Base-by-base conservation (phyloP, 495 filamentous ascomycete genomes). In the Cairneyella variabilis region DNA sequence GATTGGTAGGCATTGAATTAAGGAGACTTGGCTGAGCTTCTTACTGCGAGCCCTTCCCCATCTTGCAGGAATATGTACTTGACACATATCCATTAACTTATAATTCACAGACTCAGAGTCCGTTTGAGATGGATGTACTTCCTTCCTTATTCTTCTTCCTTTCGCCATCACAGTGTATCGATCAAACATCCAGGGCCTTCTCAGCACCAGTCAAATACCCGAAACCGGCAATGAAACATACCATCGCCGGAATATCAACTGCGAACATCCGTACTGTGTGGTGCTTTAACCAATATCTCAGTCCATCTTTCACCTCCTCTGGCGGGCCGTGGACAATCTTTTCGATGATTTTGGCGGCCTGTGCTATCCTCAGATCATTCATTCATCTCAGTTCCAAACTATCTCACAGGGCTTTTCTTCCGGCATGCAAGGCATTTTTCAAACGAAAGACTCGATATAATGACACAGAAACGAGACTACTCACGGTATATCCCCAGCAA, bases 161-260 rank as follows among this genome's bases (percentile, higher is more conserved):
- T n/a, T n/a, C n/a, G n/a, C n/a, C n/a, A n/a, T n/a, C n/a, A n/a
- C n/a, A n/a, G n/a, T n/a, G n/a, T n/a, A n/a, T n/a, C n/a, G n/a
- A n/a, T n/a, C n/a, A n/a, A n/a, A n/a, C n/a, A n/a, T n/a, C n/a
- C n/a, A n/a, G n/a, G n/a, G n/a, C n/a, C n/a, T n/a, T n/a, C n/a
- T n/a, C n/a, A n/a, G n/a, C n/a, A n/a, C n/a, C n/a, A n/a, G 14
- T 32, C 28, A 20, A 17, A 12, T 21, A 16, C n/a, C 3, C 21
- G 41, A 57, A 52, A 16, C 28, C 54, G 23, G 27, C 20, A 1
- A 47, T 26, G 41, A 58, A 58, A 48, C 49, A 47, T 16, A 38
- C 27, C 45, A 53, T 53, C n/a, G 55, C 55, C 10, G 55, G 55
- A 6, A 58, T 32, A 48, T 58, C 55, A 7, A 49, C 42, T 18